Evolutionary conservation across 2,329 filamentous ascomycete species (phyloP).

Genomic region (Fusarium oxysporum): DNA sequence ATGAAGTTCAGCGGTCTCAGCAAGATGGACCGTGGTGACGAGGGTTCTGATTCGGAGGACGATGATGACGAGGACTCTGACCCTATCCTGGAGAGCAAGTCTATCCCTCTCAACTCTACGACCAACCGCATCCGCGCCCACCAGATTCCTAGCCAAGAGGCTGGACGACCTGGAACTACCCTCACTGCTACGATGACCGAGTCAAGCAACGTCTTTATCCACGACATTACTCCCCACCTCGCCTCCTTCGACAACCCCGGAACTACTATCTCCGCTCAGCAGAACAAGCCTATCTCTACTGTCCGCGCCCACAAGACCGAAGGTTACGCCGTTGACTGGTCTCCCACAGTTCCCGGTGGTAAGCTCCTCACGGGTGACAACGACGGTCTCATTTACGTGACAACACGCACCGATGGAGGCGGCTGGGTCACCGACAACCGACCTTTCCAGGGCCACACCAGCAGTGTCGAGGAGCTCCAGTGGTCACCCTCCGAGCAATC

Average conservation of each 20-base stretch:
- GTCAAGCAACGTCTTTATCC: conserved; percentile 87
- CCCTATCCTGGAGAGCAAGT: conserved; percentile 92
- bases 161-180: conserved; percentile 79
- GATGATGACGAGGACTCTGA: conserved; percentile 83
- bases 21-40: conserved; percentile 80
- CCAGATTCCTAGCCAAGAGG: conserved; percentile 79
- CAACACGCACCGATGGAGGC: conserved; percentile 86
- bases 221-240: conserved; percentile 92
- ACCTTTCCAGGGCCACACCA: conserved; percentile 84
- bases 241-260: conserved; percentile 91
- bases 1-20: conserved; percentile 95
- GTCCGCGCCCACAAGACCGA: conserved; percentile 92
- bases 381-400: conserved; percentile 88
- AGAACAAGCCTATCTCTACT: conserved; percentile 89
- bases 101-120: conserved; percentile 85
- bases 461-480: conserved; percentile 93
- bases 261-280: conserved; percentile 79
- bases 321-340: conserved; percentile 98
- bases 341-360: conserved; percentile 77
- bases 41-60: conserved; percentile 76
- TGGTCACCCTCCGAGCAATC: conserved; percentile 95
- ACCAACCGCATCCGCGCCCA: conserved; percentile 94
- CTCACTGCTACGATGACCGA: conserved; percentile 94
- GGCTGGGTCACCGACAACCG: conserved; percentile 89
- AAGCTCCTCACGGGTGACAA: conserved; percentile 94